Base-by-base conservation (phyloP, 2,329 filamentous ascomycete species). In the Beauveria caledonica region DNA sequence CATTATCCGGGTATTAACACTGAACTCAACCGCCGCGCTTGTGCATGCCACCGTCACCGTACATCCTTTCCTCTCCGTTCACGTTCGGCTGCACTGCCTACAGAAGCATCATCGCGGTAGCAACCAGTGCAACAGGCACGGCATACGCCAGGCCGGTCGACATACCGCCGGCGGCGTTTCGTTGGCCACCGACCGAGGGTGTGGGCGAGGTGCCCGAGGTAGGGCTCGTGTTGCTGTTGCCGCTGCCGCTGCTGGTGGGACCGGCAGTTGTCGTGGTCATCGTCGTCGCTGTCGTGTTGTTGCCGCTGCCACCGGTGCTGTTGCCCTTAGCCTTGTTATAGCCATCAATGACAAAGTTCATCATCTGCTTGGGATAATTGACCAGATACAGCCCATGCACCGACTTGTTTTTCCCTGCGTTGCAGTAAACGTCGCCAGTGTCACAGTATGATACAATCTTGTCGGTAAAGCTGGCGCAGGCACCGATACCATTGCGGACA, bases 381-480 rank as follows among this genome's bases (percentile, higher is more conserved):
- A 51, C 25, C 13, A 76, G 64, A 64, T 79, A 79, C 25, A 62
- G 60, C 21, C 69, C 68, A 63, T 76, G 76, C 1, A 73, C 70
- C 3, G 60, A 59, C 2, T 42, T 40, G 61, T 64, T 51, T 55
- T 62, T 60, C 42, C 75, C 76, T 8, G 45, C 3, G 64, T 73
- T 74, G 65, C 75, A 77, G 67, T 74, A 77, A 17, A 67, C 61
- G 62, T 79, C 77, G 52, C 74, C 74, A 0, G 63, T 70, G 67
- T 77, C 75, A 66, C 75, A 77, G 66, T 72, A 77, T 3, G 75
- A 75, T 49, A 70, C 67, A 49, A 77, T 65, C 39, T 71, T 71
- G 64, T 69, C 63, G 58, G 66, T 65, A 64, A 75, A 74, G 40
- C 68, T 64, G 62, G 73, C 66, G 67, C 75, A 77, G 15, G 66